Conservation (phyloP, 1,139 yeast species). For the Kluyveromyces marxianus region DNA sequence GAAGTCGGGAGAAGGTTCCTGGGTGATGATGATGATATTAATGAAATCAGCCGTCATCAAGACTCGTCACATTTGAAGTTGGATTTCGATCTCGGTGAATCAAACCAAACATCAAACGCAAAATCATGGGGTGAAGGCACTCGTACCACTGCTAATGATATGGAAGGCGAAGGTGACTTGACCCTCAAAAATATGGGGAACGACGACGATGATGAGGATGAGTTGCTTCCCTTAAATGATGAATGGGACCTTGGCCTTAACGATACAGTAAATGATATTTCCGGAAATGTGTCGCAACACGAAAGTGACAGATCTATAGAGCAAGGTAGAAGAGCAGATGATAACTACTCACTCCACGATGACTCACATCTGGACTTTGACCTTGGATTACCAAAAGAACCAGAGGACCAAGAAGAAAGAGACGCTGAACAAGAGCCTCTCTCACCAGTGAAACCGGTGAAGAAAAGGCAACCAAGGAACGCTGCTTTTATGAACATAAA, state of each 20-base stretch:
- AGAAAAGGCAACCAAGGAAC: conserved; percentile 2
- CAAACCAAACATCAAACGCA: conserved; percentile 9
- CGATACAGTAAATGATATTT: conserved; percentile 25
- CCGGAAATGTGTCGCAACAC: conserved; percentile 6
- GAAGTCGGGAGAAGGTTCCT: conserved; percentile 28
- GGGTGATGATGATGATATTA: conserved; percentile 43
- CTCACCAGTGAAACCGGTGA: conserved; percentile 1
- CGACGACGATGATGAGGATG: conserved; percentile 12
- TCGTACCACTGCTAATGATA: conserved; percentile 45
- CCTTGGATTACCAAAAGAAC: conserved; percentile 29
- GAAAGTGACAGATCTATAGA: conserved; percentile 50
- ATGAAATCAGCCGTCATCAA: conserved; percentile 10
- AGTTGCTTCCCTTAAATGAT: conserved; percentile 2
- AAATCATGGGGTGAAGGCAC: conserved; percentile 52
- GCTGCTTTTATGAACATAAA: conserved; percentile 16
- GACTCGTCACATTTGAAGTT: conserved; percentile 26
- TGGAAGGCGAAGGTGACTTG: not conserved
- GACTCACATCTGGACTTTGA: conserved; percentile 31
- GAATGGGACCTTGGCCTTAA: conserved; percentile 14
- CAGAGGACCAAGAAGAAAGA: conserved; percentile 4
- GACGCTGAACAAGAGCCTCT: not conserved
- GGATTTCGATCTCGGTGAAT: conserved; percentile 25
- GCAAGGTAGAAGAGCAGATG: conserved; percentile 13
- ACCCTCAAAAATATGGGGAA: conserved; percentile 13
- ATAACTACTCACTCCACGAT: conserved; percentile 13